Evolutionary conservation across 2,329 filamentous ascomycete species (phyloP), one percentile per base, ranked within the genome.

Genomic region (Zasmidium cellare): DNA sequence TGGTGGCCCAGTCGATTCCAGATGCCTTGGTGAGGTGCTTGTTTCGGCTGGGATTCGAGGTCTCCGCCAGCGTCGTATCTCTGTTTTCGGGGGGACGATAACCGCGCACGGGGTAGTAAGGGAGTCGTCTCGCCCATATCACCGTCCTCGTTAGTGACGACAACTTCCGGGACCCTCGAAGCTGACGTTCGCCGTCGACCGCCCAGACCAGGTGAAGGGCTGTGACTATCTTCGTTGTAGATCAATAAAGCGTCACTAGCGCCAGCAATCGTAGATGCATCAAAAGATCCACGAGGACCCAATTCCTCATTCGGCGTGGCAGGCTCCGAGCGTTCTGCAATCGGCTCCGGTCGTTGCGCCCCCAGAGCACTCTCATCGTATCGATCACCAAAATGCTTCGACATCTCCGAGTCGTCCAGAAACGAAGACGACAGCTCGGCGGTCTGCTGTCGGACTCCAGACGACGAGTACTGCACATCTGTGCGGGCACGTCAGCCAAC

Each of bases 401-500:
- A 55, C 51, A 69, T 63, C 14, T 71, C 69, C 9, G 72, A 71
- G 48, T 73, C 72, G 52, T 65, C 68, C 55, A 75, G 52, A 46
- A 74, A 74, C 2, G 71, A 75, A 2, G 72, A 72, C 3, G 72
- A 73, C 18, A 75, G 65, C 60, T 73, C 71, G 35, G 70, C 72
- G 31, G 73, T 74, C 64, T 74, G 71, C 50, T 74, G 70, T 50
- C 73, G 66, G 12, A 75, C 73, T 19, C 73, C 73, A 7, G 70
- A 65, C 18, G 72, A 75, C n/a, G 72, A 70, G 59, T 75, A 75
- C 23, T 72, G 72, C 3, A 72, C 67, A 41, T 80, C 69, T 87
- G n/a, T n/a, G 79, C 20, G 14, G 31, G n/a, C 18, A 28, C 16
- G 31, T 53, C 28, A 45, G 6, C 18, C n/a, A 44, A 41, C 31